These are phyloP conservation scores for Strobilomyces dryophilus DNA, from an alignment of 768 basidiomycete species.

Conservation along the genomic window DNA sequence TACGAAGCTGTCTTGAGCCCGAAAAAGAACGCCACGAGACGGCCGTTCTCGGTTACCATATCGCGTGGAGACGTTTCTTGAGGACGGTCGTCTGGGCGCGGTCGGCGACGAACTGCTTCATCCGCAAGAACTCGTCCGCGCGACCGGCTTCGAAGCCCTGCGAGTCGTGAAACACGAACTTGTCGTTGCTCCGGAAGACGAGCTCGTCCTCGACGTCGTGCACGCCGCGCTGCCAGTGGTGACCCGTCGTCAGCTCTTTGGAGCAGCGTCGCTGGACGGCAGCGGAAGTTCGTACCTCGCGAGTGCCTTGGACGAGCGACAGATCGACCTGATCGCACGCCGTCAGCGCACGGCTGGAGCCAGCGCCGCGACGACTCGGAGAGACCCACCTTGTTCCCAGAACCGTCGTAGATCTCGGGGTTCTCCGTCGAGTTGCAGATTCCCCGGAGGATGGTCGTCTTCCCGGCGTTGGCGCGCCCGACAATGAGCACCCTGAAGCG, in stretches of 20 bases:
- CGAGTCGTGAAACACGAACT: neutral
- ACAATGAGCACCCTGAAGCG: neutral
- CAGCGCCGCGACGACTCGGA: too few relatives aligned
- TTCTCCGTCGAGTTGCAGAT: conserved; percentile 1
- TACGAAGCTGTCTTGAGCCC: neutral
- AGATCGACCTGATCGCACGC: neutral
- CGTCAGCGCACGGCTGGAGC: neutral
- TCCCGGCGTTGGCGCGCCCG: neutral
- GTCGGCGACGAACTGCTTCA: conserved; percentile 6
- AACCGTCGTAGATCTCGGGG: too few relatives aligned
- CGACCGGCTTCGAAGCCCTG: neutral
- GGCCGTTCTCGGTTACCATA: neutral
- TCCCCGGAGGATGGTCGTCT: neutral
- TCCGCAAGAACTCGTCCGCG: conserved; percentile 1
- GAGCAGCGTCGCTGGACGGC: too few relatives aligned
- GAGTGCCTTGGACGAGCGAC: conserved; percentile 1
- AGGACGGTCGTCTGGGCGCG: neutral
- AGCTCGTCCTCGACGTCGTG: neutral
- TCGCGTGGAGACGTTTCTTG: conserved; percentile 7
- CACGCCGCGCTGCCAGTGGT: neutral
- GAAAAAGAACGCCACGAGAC: too few relatives aligned
- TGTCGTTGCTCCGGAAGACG: neutral
- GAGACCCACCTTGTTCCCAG: neutral
- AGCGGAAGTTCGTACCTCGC: neutral
- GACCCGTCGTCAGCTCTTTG: too few relatives aligned